Percentiles rank a stretch among this genome's conserved stretches.
These are phyloP conservation scores for Cystobasidium pallidum DNA, from an alignment of 1,284 basidiomycete species.

Conservation along the genomic window DNA sequence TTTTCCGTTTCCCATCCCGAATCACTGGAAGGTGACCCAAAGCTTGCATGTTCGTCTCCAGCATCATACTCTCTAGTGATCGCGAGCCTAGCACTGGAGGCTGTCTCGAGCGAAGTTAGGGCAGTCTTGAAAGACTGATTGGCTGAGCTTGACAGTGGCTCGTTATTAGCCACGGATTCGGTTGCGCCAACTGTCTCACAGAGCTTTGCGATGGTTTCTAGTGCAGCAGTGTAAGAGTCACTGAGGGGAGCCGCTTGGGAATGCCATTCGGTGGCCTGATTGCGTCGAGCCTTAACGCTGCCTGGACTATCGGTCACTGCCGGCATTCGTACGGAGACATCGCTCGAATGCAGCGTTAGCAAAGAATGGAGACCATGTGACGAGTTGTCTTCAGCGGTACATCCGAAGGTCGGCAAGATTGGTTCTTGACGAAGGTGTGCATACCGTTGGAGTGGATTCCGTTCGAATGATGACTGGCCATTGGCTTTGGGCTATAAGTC, in stretches of 20 bases:
- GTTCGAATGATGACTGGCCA: constrained; percentile 2
- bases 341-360: constrained; percentile 18
- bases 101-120: neutral
- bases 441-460: neutral
- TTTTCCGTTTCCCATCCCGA: constrained; percentile 26
- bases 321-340: constrained; percentile 5
- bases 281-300: neutral
- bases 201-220: constrained; percentile 5
- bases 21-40: constrained; percentile 13
- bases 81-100: neutral
- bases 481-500: neutral
- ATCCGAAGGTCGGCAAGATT: neutral
- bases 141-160: neutral
- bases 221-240: constrained; percentile 13
- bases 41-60: constrained; percentile 22
- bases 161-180: neutral
- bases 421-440: constrained; percentile 1
- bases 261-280: neutral
- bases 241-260: neutral
- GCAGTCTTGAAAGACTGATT: constrained; percentile 15
- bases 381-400: neutral
- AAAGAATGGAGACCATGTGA: neutral
- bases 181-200: constrained; percentile 13
- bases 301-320: constrained; percentile 6
- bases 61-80: constrained; percentile 23